Evolutionary conservation across 768 basidiomycete genomes (phyloP), one percentile per base, ranked within the genome.

Genomic region (Tulasnella sp.): DNA sequence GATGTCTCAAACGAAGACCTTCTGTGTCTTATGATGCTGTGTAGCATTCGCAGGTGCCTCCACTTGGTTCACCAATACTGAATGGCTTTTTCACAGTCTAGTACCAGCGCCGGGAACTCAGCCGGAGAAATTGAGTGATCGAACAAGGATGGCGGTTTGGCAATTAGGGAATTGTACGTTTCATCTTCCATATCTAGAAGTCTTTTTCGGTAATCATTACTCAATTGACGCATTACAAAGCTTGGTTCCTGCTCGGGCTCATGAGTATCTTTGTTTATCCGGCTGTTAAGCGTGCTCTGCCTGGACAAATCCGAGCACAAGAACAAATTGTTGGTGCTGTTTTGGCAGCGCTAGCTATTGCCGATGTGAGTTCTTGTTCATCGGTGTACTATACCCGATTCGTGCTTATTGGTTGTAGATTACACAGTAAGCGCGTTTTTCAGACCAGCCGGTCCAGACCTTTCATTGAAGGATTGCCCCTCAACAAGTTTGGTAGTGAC

Each of bases 221-320:
- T 28, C 8, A 33, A 28, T 35, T 55, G 42, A 22, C 20, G n/a
- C 32, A n/a, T 37, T 19, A 49, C 34, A 15, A 40, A 82, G 81
- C 78, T 57, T 83, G 79, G 58, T 58, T 80, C 52, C 65, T 83
- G 1, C 64, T 83, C 0, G 76, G 75, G n/a, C 64, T 84, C 53
- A 68, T 82, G 41, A 78, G 79, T 8, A 73, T 77, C 4, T 59
- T 83, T 22, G 78, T 78, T 8, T 81, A 83, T 60, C 75, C 83
- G 22, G 78, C 78, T 1, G 69, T 79, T 22, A 66, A 79, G 54
- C 78, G 83, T 57, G 66, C 78, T 0, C 61, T 84, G 13, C 70
- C 71, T 0, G 58, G 72, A 39, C 10, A 39, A n/a, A 22, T 32
- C 25, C 27, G n/a, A 6, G 41, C 48, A 9, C 53, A 57, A 42